These are phyloP conservation scores for Metschnikowia aberdeeniae DNA, from an alignment of 805 yeast species.

Conservation along the genomic window DNA sequence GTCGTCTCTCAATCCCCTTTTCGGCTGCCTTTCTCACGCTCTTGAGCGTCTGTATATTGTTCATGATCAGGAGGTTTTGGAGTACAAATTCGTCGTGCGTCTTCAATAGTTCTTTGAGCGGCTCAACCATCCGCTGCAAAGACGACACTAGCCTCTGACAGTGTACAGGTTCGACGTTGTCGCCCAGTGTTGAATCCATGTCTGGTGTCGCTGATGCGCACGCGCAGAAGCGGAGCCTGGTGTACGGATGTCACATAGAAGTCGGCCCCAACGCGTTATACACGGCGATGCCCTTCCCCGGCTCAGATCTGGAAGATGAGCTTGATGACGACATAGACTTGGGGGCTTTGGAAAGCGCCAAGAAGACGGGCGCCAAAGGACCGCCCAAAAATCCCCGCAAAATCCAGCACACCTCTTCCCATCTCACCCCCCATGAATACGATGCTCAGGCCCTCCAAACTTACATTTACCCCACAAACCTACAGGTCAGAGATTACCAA, in stretches of 20 bases:
- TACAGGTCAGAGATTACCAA: conserved; percentile 84
- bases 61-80: conserved; percentile 25
- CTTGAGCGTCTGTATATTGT: conserved; percentile 22
- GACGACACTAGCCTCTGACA: conserved; percentile 18
- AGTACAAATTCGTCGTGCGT: conserved; percentile 28
- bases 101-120: conserved; percentile 23
- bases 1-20: conserved; percentile 2
- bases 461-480: conserved; percentile 82
- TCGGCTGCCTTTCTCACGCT: conserved; percentile 7
- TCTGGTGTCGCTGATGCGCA: too few species aligned
- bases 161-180: neutral
- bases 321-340: conserved; percentile 16
- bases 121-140: conserved; percentile 21
- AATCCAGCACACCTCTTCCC: neutral
- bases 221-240: too few species aligned
- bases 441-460: conserved; percentile 21
- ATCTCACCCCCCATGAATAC: conserved; percentile 8
- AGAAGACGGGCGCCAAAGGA: neutral
- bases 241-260: too few species aligned
- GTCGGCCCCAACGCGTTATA: too few species aligned
- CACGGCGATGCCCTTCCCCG: neutral
- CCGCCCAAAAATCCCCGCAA: neutral
- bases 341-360: conserved; percentile 3
- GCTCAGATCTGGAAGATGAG: conserved; percentile 9
- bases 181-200: neutral